Base-by-base conservation (phyloP, 345 rosid species). In the Angophora floribunda region DNA sequence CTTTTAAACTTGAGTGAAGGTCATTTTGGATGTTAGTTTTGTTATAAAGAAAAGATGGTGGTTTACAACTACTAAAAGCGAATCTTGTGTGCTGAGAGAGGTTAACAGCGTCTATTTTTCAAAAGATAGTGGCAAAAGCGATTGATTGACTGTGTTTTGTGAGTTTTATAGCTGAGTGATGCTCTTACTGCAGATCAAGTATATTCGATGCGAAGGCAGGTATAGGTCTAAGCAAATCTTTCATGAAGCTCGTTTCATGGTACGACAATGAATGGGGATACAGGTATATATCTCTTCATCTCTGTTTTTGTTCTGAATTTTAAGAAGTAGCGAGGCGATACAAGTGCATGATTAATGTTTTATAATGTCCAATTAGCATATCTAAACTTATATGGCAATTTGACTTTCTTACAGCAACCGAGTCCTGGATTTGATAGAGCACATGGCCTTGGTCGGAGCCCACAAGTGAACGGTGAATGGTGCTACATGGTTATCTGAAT, bases 211-310 rank as follows among this genome's bases (percentile, higher is more conserved):
- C 99, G 51, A 96, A 96, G 86, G 99, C 99, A 14, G 99, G 99
- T 85, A 98, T 98, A 85, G 99, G 99, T 52, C 91, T 98, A 92
- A 94, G 93, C 87, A 86, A 85, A 87, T 96, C 98, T 47, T 97
- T 98, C 93, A 94, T 94, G 95, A 98, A 98, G 94, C 93, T 98
- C 53, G 96, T 98, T 85, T 89, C 99, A 5, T 98, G 99, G 99
- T 98, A 98, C 24, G 99, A 97, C 91, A 98, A 98, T 8, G 99
- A 98, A 88, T 98, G 99, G 99, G 99, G 99, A 87, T 98, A 98
- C 96, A 98, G 99, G 99, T 98, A 95, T 44, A 61, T 86, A 87
- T 59, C 32, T 63, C 67, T 36, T 24, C 50, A 30, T 63, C 51
- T 53, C 51, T 26, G 70, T 85, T 63, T 70, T 70, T 36, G 26